phyloP scores from a whole-genome alignment of 2,329 filamentous ascomycete genomes.

The Calonectria pteridis region DNA sequence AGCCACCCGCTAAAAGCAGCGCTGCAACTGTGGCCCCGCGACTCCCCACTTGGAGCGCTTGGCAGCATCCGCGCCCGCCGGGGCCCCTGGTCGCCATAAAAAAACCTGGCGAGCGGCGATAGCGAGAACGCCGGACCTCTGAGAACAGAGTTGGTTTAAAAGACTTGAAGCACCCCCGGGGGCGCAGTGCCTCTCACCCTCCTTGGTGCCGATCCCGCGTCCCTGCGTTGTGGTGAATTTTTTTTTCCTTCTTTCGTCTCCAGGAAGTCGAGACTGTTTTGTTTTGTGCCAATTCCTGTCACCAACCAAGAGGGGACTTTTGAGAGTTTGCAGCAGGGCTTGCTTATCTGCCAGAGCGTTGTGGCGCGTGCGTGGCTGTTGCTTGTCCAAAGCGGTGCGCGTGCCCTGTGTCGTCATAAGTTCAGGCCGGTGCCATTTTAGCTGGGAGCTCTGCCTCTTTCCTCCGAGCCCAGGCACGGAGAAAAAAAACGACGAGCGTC shows the following conservation, averaged over 20 bases:
- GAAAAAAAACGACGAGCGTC: slow-evolving; percentile 13
- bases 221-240: background rate
- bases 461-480: slow-evolving; percentile 20
- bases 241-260: background rate
- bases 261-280: background rate
- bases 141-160: slow-evolving; percentile 7
- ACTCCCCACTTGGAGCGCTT: slow-evolving; percentile 38
- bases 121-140: slow-evolving; percentile 13
- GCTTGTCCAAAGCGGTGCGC: slow-evolving; percentile 26
- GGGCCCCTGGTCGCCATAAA: slow-evolving; percentile 14
- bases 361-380: slow-evolving; percentile 40
- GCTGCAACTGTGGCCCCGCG: slow-evolving; percentile 33
- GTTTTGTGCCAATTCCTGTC: slow-evolving; percentile 4
- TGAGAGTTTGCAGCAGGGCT: slow-evolving; percentile 4
- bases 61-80: slow-evolving; percentile 31
- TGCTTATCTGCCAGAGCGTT: slow-evolving; percentile 28
- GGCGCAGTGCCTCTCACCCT: background rate
- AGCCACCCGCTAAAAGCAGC: slow-evolving; percentile 29
- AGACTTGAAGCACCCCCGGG: slow-evolving; percentile 24
- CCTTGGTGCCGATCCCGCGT: slow-evolving; percentile 6
- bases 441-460: slow-evolving; percentile 1
- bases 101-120: slow-evolving; percentile 22
- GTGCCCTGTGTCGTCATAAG: slow-evolving; percentile 46
- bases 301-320: background rate
- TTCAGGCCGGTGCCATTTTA: slow-evolving; percentile 42